phyloP scores from a whole-genome alignment of 306 rosid species.

The Dicorynia guianensis region DNA sequence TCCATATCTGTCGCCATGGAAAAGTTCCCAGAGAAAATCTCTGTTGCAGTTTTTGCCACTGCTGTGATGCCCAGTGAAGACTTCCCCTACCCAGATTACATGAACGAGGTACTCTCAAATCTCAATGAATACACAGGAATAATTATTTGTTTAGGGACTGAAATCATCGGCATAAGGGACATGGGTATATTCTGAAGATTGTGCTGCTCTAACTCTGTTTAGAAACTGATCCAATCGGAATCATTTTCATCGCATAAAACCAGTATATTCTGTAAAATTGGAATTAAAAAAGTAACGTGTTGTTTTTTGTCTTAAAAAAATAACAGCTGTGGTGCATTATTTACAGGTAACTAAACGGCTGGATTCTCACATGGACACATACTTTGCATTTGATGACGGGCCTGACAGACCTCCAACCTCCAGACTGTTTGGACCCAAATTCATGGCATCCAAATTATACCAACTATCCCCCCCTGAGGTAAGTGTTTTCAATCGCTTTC shows the following conservation, averaged over 20 bases:
- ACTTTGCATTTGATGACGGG: neutral
- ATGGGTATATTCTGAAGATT: too few species aligned
- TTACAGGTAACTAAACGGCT: neutral
- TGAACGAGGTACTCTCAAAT: neutral
- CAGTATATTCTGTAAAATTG: neutral
- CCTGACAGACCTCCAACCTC: neutral
- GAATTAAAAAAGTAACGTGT: too few species aligned
- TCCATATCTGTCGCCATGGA: slow-evolving; percentile 59
- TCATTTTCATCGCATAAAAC: neutral
- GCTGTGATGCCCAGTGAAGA: slow-evolving; percentile 38
- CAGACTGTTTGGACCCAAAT: neutral
- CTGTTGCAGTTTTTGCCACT: slow-evolving; percentile 46
- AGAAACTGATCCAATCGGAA: too few species aligned
- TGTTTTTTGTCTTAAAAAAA: too few species aligned
- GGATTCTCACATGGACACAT: neutral
- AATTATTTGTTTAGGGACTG: too few species aligned
- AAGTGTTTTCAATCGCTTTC: neutral
- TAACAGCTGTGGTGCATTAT: too few species aligned
- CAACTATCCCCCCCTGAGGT: neutral
- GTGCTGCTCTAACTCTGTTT: too few species aligned
- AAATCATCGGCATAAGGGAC: too few species aligned
- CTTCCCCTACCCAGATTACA: neutral
- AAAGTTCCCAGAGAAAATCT: slow-evolving; percentile 46
- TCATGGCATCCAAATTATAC: slow-evolving; percentile 3
- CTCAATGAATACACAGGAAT: too few species aligned